These are phyloP conservation scores for Amylocystis lapponica DNA, from an alignment of 768 basidiomycete genomes.

Conservation along the genomic window DNA sequence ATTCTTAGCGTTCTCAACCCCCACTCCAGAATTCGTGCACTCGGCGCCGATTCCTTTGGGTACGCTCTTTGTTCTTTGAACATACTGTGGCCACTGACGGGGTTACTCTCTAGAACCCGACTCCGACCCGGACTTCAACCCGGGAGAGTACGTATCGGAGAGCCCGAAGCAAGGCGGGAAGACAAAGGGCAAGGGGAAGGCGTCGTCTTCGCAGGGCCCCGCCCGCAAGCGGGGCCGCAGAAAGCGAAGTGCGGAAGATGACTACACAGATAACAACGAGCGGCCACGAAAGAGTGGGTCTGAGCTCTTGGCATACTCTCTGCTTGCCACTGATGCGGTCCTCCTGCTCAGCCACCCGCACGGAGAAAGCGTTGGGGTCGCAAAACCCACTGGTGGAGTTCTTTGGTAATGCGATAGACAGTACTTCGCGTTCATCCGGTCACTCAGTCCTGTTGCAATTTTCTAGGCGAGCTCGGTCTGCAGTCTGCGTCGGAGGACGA, in stretches of 20 bases:
- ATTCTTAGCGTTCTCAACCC: background rate
- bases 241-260: slow-evolving; percentile 1
- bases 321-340: background rate
- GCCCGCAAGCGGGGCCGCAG: slow-evolving; percentile 2
- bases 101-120: slow-evolving; percentile 25
- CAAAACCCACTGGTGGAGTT: slow-evolving; percentile 21
- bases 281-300: background rate
- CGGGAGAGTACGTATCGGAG: slow-evolving; percentile 32
- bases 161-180: slow-evolving; percentile 22
- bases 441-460: background rate
- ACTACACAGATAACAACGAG: no score
- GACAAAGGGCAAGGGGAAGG: slow-evolving; percentile 12
- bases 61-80: slow-evolving; percentile 5
- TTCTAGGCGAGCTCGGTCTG: slow-evolving; percentile 15
- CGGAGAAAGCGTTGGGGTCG: slow-evolving; percentile 5
- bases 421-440: background rate
- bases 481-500: slow-evolving; percentile 7
- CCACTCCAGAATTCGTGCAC: slow-evolving; percentile 2
- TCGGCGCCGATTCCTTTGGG: slow-evolving; percentile 34
- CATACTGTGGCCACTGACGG: background rate
- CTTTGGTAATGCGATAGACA: slow-evolving; percentile 16
- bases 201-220: background rate
- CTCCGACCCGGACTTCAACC: slow-evolving; percentile 44
- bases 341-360: slow-evolving; percentile 2
- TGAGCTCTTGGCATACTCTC: background rate